A percentile compares a stretch with the other conserved stretches of the same genome.
phyloP scores from a whole-genome alignment of 129 eudicot species.

The Lonicera japonica region DNA sequence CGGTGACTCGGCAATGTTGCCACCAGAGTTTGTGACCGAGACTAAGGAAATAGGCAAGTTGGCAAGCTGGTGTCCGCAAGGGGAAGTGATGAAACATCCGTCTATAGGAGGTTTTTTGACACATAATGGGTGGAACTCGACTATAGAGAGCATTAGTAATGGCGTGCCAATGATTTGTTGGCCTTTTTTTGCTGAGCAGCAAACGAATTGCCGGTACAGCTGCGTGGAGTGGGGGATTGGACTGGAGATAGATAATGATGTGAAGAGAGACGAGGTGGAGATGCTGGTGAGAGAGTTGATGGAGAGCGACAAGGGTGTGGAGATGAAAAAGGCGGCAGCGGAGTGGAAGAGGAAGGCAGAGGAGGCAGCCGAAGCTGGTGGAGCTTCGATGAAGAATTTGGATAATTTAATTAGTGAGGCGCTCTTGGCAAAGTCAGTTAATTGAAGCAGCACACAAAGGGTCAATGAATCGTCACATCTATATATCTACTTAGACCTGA shows the following conservation, averaged over 20 bases:
- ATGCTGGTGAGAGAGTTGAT: slow-evolving; percentile 27
- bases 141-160: slow-evolving; percentile 26
- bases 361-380: slow-evolving; percentile 26
- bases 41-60: slow-evolving; percentile 30
- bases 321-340: slow-evolving; percentile 20
- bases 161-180: slow-evolving; percentile 41
- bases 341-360: slow-evolving; percentile 30
- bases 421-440: background rate
- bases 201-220: slow-evolving; percentile 31
- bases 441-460: no score
- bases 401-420: slow-evolving; percentile 19
- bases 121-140: slow-evolving; percentile 44
- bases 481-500: no score
- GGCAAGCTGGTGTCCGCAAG: slow-evolving; percentile 46
- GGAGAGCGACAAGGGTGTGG: slow-evolving; percentile 34
- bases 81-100: slow-evolving; percentile 23
- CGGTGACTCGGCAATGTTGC: slow-evolving; percentile 36
- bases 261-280: slow-evolving; percentile 27
- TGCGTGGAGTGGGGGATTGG: slow-evolving; percentile 33
- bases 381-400: slow-evolving; percentile 25
- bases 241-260: slow-evolving; percentile 32
- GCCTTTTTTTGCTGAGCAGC: slow-evolving; percentile 52
- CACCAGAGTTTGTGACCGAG: slow-evolving; percentile 31
- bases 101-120: slow-evolving; percentile 40
- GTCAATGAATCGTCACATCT: no score